Evolutionary conservation across 306 rosid genomes (phyloP).

Genomic region (Vigna nakashimae): DNA sequence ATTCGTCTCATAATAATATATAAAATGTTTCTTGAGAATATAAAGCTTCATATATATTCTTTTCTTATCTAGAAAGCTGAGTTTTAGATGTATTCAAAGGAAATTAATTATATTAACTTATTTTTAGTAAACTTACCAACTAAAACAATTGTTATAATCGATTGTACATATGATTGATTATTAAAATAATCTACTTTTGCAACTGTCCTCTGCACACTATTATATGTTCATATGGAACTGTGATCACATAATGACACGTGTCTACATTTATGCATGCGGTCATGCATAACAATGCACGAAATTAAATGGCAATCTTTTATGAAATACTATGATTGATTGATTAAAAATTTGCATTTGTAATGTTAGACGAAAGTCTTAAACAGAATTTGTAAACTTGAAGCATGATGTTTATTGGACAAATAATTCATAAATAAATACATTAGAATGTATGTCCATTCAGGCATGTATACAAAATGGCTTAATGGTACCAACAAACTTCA

Average conservation of each 20-base stretch:
- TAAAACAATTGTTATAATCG: too few species aligned
- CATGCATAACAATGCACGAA: not conserved
- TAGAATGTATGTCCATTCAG: not conserved
- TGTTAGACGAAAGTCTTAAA: not conserved
- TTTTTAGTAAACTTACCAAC: too few species aligned
- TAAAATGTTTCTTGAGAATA: too few species aligned
- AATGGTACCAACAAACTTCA: not conserved
- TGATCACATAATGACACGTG: not conserved
- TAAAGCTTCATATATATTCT: too few species aligned
- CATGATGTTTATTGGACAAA: conserved; percentile 11
- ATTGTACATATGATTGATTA: too few species aligned
- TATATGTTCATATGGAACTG: not conserved
- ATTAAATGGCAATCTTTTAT: conserved; percentile 4
- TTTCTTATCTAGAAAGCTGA: too few species aligned
- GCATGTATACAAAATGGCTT: not conserved
- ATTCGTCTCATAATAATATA: too few species aligned
- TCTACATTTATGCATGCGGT: not conserved
- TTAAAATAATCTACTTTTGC: too few species aligned
- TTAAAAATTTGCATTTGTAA: not conserved
- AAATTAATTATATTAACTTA: too few species aligned
- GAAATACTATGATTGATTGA: conserved; percentile 1
- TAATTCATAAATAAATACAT: not conserved
- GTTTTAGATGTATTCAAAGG: too few species aligned
- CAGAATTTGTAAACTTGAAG: not conserved
- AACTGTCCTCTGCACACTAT: not conserved